Evolutionary conservation across 2,329 filamentous ascomycete genomes (phyloP).

Genomic region (Coleophoma cylindrospora): DNA sequence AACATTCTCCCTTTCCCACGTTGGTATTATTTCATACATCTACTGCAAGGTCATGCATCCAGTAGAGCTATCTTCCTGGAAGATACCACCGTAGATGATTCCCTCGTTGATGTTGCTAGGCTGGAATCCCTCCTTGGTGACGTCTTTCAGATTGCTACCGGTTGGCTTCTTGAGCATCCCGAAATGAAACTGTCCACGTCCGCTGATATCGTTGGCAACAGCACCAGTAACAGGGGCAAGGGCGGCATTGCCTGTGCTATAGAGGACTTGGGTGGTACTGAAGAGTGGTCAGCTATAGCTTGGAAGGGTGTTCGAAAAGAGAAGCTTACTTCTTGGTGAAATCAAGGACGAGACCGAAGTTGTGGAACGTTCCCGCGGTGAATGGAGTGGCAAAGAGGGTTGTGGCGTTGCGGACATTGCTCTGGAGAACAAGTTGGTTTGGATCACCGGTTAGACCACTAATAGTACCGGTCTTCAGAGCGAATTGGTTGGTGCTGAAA

Average conservation of each 20-base stretch:
- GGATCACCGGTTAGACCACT: conserved; percentile 34
- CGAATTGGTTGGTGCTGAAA: conserved; percentile 46
- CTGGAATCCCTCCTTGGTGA: conserved; percentile 43
- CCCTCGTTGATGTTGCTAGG: conserved; percentile 44
- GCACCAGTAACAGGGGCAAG: conserved; percentile 42
- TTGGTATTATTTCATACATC: background rate
- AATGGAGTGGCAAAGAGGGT: conserved; percentile 47
- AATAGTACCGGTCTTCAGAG: conserved; percentile 50
- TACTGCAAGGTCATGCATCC: conserved; percentile 30
- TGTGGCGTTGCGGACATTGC: conserved; percentile 40
- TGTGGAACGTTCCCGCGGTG: conserved; percentile 48
- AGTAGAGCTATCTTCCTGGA: conserved; percentile 42
- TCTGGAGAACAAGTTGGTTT: conserved; percentile 39
- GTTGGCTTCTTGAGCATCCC: conserved; percentile 56
- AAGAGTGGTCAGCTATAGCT: background rate
- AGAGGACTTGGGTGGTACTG: conserved; percentile 52
- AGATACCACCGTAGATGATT: conserved; percentile 46
- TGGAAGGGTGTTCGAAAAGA: background rate
- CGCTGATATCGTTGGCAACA: conserved; percentile 44
- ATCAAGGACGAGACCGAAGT: conserved; percentile 55
- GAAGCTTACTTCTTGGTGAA: conserved; percentile 46
- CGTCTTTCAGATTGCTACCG: conserved; percentile 35
- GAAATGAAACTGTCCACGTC: conserved; percentile 57
- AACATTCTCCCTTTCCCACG: too few species aligned
- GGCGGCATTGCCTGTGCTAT: conserved; percentile 41